Base-by-base conservation (phyloP, 2,329 filamentous ascomycete species). In the Ophiostoma angusticollis region DNA sequence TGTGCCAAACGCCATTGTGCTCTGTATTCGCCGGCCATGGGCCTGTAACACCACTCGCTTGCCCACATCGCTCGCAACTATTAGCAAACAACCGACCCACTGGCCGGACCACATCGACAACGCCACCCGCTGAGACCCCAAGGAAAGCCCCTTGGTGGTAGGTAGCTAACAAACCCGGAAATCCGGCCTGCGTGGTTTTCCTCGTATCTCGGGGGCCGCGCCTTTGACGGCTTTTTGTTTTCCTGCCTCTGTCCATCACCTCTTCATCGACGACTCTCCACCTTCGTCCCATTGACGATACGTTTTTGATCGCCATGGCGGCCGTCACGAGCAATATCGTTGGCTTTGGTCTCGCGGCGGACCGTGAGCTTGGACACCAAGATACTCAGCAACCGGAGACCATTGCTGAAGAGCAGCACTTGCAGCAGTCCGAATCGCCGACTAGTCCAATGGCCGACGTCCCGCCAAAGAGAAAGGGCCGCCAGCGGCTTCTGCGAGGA, bases 401-500 rank as follows among this genome's bases (percentile, higher is more conserved):
- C 12, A 34, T 43, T 33, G 23, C 28, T 11, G 37, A 45, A 22
- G 35, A 39, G 31, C 33, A 35, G 34, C 19, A 40, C 34, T 18
- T 40, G 35, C 35, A 21, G n/a, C 17, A 12, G n/a, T 34, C 37
- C n/a, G 8, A n/a, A 23, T 23, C 19, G 31, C 31, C 25, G 11
- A 12, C 11, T 8, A 46, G 40, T 6, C 38, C 42, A 16, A 43
- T 36, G 16, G 18, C 34, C 19, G 49, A 48, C 13, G 29, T 21
- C 2, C 43, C 31, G 13, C 37, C 21, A 16, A 56, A 52, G 44
- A 43, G 39, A 9, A 64, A 72, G 41, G 72, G 75, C 38, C 74
- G 81, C 33, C 74, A 78, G 50, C 74, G 78, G 43, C 59, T 93
- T 24, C 64, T 93, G 14, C 76, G 78, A 46, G 75, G 78, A 23